Base-by-base conservation (phyloP, 768 basidiomycete species). In the Lactarius hatsudake region DNA sequence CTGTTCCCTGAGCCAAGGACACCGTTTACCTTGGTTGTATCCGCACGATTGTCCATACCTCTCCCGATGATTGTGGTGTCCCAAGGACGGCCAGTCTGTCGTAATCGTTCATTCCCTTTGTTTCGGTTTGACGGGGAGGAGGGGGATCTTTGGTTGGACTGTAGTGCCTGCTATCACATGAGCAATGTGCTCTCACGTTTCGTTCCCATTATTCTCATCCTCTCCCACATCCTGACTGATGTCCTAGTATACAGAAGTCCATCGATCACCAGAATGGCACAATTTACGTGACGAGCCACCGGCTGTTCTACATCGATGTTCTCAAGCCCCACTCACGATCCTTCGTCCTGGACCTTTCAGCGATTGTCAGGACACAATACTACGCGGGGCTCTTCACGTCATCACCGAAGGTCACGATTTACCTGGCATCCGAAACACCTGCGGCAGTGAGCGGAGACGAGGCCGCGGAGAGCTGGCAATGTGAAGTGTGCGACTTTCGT, bases 381-480 rank as follows among this genome's bases (percentile, higher is more conserved):
- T 98, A 96, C 74, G 87, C 88, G 4, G 94, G 96, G 2, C 85
- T 98, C 60, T 90, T 98, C 81, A 90, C 85, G 62, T 94, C 92
- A 3, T 93, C 91, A 0, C 73, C 96, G 2, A 99, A 99, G 77
- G 83, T 96, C 64, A 96, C 96, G 1, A 78, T 96, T 5, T 80
- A 87, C 73, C 81, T 94, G 36, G 78, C 83, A 71, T 64, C 76
- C 55, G 68, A 60, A 28, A 32, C 60, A 60, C 71, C 68, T 67
- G 68, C 71, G 17, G 64, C 74, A 64, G 68, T 62, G 40, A 70
- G 72, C 43, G 66, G 65, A 23, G 63, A 68, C 51, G 73, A 76
- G n/a, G 74, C 70, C 1, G 81, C 79, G 61, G 83, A 82, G 65
- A 86, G 79, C 66, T 96, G 94, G 94, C 83, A 88, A 74, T 98